phyloP scores from a whole-genome alignment of 805 yeast species.

The Cyberlindnera samutprakarnensis region DNA sequence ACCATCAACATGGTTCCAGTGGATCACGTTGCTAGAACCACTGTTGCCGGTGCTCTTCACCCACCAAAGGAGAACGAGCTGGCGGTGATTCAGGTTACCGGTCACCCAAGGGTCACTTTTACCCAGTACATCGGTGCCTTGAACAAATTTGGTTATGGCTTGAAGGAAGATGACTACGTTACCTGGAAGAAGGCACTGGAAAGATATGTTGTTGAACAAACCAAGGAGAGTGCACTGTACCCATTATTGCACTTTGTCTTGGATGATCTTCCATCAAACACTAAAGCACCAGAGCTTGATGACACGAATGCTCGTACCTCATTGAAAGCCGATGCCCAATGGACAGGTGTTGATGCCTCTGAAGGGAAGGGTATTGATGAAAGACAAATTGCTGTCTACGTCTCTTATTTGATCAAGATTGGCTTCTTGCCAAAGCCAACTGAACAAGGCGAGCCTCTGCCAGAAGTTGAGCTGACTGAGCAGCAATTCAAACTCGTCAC shows the following conservation, averaged over 20 bases:
- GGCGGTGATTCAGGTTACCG: slow-evolving; percentile 92
- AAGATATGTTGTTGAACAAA: slow-evolving; percentile 62
- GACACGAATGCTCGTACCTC: slow-evolving; percentile 76
- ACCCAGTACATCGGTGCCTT: slow-evolving; percentile 65
- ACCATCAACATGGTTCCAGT: slow-evolving; percentile 96
- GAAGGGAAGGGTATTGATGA: slow-evolving; percentile 70
- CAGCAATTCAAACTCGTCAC: slow-evolving; percentile 51
- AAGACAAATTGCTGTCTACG: slow-evolving; percentile 63
- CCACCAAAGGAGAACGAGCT: slow-evolving; percentile 51
- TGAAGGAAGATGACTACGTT: slow-evolving; percentile 56
- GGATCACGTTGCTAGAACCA: slow-evolving; percentile 93
- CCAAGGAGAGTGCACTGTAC: slow-evolving; percentile 79
- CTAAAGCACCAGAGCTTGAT: slow-evolving; percentile 94
- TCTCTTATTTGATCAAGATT: slow-evolving; percentile 69
- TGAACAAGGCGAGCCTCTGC: slow-evolving; percentile 38
- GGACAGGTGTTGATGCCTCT: slow-evolving; percentile 62
- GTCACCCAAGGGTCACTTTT: slow-evolving; percentile 86
- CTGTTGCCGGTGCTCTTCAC: slow-evolving; percentile 72
- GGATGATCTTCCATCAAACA: slow-evolving; percentile 82
- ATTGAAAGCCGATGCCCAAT: slow-evolving; percentile 49
- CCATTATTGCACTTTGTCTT: slow-evolving; percentile 92
- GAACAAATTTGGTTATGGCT: slow-evolving; percentile 63
- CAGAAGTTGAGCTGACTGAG: slow-evolving; percentile 45
- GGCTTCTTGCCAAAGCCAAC: slow-evolving; percentile 73
- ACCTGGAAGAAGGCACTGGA: slow-evolving; percentile 77